phyloP scores from a whole-genome alignment of 2,329 filamentous ascomycete species.

The Trichoderma hamatum region DNA sequence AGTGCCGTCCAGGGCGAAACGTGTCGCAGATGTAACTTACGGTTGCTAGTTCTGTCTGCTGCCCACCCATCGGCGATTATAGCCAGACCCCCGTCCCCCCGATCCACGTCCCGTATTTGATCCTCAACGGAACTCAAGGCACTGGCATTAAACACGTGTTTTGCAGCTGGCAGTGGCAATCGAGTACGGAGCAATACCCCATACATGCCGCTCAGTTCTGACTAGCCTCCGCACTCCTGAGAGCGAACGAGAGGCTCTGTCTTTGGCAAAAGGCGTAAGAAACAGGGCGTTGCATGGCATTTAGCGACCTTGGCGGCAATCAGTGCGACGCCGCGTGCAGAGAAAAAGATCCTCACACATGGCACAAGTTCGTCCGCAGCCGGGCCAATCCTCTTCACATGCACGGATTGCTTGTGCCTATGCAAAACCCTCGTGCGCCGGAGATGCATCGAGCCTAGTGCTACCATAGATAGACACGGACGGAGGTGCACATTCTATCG shows the following conservation, averaged over 20 bases:
- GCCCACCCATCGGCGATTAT: slow-evolving; percentile 26
- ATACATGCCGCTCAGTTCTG: background rate
- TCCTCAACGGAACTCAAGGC: background rate
- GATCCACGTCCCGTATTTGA: slow-evolving; percentile 14
- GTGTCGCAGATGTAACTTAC: slow-evolving; percentile 26
- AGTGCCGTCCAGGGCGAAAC: slow-evolving; percentile 27
- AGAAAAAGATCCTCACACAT: slow-evolving; percentile 11
- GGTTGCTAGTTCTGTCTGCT: background rate
- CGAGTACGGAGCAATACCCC: background rate
- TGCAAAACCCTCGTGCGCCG: background rate
- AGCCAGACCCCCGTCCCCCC: slow-evolving; percentile 18
- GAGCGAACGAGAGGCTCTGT: background rate
- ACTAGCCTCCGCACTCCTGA: background rate
- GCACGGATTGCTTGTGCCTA: background rate
- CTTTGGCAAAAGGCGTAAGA: background rate
- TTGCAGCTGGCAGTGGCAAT: slow-evolving; percentile 9
- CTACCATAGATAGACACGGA: background rate
- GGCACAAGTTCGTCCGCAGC: slow-evolving; percentile 14
- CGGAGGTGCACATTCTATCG: background rate
- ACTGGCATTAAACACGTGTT: slow-evolving; percentile 14
- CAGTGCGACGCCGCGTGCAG: slow-evolving; percentile 19
- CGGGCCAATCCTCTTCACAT: slow-evolving; percentile 14
- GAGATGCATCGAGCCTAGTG: background rate
- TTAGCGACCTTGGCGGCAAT: background rate
- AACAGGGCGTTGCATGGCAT: slow-evolving; percentile 3